Evolutionary conservation across 2,329 filamentous ascomycete genomes (phyloP).

Genomic region (Alternaria sp.): DNA sequence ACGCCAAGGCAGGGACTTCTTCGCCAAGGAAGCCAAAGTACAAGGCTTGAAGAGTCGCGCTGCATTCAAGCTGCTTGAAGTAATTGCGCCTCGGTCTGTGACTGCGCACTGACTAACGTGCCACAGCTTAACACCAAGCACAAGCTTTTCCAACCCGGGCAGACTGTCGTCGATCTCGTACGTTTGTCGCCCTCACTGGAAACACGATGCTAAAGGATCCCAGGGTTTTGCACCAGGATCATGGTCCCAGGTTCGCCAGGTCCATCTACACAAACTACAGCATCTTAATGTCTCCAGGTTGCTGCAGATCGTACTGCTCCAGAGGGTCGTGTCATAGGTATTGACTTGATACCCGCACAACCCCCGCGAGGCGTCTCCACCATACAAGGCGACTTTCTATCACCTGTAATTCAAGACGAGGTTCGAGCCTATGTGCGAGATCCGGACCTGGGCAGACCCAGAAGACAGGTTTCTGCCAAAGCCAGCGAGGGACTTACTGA

Average conservation of each 20-base stretch:
- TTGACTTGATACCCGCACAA: constrained; percentile 91
- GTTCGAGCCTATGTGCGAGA: constrained; percentile 77
- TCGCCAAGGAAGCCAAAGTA: constrained; percentile 76
- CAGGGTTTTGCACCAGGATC: constrained; percentile 76
- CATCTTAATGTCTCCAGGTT: constrained; percentile 62
- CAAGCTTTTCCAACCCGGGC: constrained; percentile 76
- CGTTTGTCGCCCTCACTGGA: not conserved
- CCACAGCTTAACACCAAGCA: constrained; percentile 80
- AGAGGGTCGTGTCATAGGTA: constrained; percentile 80
- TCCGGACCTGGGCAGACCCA: constrained; percentile 63
- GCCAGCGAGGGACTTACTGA: constrained; percentile 40
- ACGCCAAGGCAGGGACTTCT: constrained; percentile 76
- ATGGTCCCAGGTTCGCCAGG: constrained; percentile 61
- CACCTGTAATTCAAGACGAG: constrained; percentile 72
- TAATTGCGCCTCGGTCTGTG: constrained; percentile 42
- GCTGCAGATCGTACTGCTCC: constrained; percentile 80
- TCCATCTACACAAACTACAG: not conserved
- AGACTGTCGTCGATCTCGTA: constrained; percentile 90
- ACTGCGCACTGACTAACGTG: constrained; percentile 18
- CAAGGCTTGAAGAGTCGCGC: constrained; percentile 86
- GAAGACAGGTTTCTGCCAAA: constrained; percentile 36
- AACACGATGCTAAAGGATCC: constrained; percentile 18
- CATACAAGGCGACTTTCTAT: constrained; percentile 93
- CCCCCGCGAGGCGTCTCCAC: constrained; percentile 91
- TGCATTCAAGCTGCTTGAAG: constrained; percentile 91